Conservation (phyloP, 768 basidiomycete species). For the Xanthoconium purpureum region DNA sequence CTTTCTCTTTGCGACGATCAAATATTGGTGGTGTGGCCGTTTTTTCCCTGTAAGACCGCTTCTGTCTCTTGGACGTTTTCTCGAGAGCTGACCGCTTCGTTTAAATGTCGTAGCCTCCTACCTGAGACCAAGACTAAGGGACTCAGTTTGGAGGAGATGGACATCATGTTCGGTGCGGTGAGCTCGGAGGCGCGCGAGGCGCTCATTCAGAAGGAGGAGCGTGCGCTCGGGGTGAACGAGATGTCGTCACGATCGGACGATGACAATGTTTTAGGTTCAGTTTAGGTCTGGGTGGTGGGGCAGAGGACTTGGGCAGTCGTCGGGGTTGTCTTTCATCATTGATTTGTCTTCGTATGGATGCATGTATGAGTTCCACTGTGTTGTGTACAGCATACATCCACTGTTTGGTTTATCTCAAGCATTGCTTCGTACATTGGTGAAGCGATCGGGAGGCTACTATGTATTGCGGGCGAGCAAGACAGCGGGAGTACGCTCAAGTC, state of each 20-base stretch:
- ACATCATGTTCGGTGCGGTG: constrained; percentile 57
- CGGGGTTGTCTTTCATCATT: too few species aligned
- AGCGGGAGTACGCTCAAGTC: too few species aligned
- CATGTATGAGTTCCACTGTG: too few species aligned
- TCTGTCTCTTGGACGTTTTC: not conserved
- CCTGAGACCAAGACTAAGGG: constrained; percentile 68
- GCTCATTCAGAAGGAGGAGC: constrained; percentile 48
- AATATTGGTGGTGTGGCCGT: constrained; percentile 64
- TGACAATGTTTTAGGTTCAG: not conserved
- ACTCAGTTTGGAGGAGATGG: constrained; percentile 53
- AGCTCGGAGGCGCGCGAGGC: constrained; percentile 50
- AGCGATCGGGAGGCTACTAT: too few species aligned
- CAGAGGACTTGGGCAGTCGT: too few species aligned
- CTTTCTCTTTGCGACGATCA: constrained; percentile 69
- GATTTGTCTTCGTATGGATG: too few species aligned
- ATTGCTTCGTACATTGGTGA: too few species aligned
- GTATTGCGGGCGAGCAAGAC: too few species aligned
- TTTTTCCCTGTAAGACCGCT: constrained; percentile 55
- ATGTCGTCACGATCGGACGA: constrained; percentile 3
- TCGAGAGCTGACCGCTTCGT: not conserved
- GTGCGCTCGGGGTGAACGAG: constrained; percentile 11
- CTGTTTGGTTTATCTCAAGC: too few species aligned
- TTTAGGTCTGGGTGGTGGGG: too few species aligned
- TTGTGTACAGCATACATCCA: too few species aligned
- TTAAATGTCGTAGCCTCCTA: constrained; percentile 38